Base-by-base conservation (phyloP, 345 rosid species). In the Luvunga scandens region DNA sequence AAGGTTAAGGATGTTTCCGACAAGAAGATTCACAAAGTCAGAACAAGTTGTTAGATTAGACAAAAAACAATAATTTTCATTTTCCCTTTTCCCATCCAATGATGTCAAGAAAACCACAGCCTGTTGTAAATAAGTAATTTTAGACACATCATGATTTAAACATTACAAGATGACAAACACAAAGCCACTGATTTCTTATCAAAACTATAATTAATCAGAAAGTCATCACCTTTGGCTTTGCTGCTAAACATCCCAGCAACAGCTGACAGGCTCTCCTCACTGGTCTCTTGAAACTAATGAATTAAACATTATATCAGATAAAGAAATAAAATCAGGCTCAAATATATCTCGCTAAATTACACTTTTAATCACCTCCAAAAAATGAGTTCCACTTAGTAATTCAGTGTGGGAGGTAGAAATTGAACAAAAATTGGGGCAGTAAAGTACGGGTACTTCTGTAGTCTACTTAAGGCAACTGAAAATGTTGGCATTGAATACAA, bases 181-280 rank as follows among this genome's bases (percentile, higher is more conserved):
- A 30, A 62, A 28, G 30, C 36, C 67, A 1, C 6, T 2, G 7
- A 22, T 64, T 30, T 64, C 19, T 30, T 30, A 56, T 25, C 14
- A 64, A 30, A 28, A 30, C 6, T 14, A 63, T 9, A 25, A 61
- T 45, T 25, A 14, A 64, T 34, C 18, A 13, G 31, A 70, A 38
- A 85, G 8, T 76, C 67, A 69, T 78, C 83, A 95, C 99, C 99
- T 92, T 96, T 96, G 66, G 99, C 98, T 89, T 96, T 96, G 93
- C 99, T 96, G 84, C 92, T 96, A 86, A 96, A 96, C 99, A 96
- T 96, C 88, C 98, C 99, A 22, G 99, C 98, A 83, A 96, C 97
- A 84, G 99, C 98, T 48, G 91, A 88, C 81, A 96, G 85, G 89
- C 94, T 93, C 86, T 94, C 98, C 78, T 96, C 99, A 84, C 97